These are phyloP conservation scores for Termitomyces sp. DNA, from an alignment of 768 basidiomycete species.

Conservation along the genomic window DNA sequence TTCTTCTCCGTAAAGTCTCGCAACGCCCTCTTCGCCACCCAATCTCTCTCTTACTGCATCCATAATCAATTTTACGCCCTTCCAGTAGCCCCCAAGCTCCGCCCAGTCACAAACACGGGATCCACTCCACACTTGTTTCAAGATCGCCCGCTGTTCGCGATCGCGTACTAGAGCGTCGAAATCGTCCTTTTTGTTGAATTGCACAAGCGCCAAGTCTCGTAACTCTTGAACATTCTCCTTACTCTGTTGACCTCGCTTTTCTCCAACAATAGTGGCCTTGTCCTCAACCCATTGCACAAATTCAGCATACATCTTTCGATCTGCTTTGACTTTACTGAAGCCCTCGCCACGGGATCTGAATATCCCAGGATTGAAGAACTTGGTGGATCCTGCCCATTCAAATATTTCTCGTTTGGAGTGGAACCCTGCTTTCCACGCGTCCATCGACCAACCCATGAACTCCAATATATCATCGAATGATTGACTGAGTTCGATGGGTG, in stretches of 20 bases:
- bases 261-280: constrained; percentile 10
- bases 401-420: constrained; percentile 51
- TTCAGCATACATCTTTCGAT: constrained; percentile 57
- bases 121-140: constrained; percentile 50
- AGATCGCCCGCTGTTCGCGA: constrained; percentile 22
- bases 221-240: constrained; percentile 16
- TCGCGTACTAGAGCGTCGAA: constrained; percentile 35
- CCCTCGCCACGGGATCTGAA: constrained; percentile 34
- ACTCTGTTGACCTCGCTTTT: constrained; percentile 1
- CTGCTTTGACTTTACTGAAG: constrained; percentile 40
- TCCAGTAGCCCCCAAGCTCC: constrained; percentile 39
- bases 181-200: constrained; percentile 49
- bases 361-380: constrained; percentile 43
- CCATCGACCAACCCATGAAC: constrained; percentile 58
- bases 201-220: constrained; percentile 43
- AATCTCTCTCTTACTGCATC: constrained; percentile 42
- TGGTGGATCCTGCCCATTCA: constrained; percentile 53
- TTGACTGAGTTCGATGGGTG: constrained; percentile 42
- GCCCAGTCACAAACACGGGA: constrained; percentile 53
- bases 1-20: constrained; percentile 29
- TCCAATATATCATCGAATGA: constrained; percentile 46
- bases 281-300: constrained; percentile 51
- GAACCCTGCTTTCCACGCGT: constrained; percentile 54
- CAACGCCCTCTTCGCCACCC: constrained; percentile 46
- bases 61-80: constrained; percentile 43